Percentiles rank a stretch among this genome's conserved stretches.
Conservation (phyloP, 2,329 filamentous ascomycete species). For the Cladosporium colombiae region DNA sequence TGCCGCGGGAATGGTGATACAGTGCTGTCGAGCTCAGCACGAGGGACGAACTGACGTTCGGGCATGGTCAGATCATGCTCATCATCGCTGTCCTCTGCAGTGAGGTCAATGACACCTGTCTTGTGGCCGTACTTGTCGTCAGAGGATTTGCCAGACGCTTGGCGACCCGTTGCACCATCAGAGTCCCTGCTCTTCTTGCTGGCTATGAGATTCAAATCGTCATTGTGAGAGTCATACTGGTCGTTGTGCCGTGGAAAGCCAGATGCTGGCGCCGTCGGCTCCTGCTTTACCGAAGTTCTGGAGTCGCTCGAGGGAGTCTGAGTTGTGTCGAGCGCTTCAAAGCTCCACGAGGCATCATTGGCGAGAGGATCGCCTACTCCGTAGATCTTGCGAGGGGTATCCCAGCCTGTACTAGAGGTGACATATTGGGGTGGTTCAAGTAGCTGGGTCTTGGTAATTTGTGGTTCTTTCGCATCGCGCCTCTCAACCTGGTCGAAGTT, state of each 20-base stretch:
- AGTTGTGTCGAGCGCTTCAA: background rate
- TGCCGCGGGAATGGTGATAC: background rate
- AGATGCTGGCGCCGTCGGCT: background rate
- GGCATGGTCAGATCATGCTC: background rate
- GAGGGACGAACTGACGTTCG: conserved; percentile 12
- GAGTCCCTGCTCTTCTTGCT: background rate
- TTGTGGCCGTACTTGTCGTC: background rate
- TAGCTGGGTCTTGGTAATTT: conserved; percentile 7
- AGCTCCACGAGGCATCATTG: background rate
- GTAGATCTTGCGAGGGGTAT: background rate
- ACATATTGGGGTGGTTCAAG: background rate
- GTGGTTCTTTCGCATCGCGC: conserved; percentile 1
- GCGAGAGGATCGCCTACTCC: background rate
- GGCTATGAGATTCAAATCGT: background rate
- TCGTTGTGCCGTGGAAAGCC: background rate
- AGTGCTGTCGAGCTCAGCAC: background rate
- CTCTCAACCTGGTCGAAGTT: background rate
- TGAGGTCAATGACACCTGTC: conserved; percentile 7
- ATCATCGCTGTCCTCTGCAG: background rate
- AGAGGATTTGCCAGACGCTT: background rate
- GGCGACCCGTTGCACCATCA: background rate
- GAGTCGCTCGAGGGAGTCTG: background rate
- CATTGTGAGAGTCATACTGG: background rate
- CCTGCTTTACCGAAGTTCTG: background rate
- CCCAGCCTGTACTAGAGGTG: background rate